Base-by-base conservation (phyloP, 2,329 filamentous ascomycete genomes). In the Aspergillus japonicus region DNA sequence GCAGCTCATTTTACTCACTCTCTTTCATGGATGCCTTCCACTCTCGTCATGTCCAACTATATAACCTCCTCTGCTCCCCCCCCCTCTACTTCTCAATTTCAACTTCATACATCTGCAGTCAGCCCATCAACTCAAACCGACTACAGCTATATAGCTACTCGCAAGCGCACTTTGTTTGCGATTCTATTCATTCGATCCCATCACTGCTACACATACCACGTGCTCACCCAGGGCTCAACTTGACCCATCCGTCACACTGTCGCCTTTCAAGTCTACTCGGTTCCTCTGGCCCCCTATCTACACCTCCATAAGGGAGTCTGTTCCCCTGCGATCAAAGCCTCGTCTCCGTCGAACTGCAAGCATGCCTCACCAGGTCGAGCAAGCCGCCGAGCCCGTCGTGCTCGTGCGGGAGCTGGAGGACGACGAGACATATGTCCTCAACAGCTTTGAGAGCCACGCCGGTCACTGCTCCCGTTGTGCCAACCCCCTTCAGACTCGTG, bases 371-470 rank as follows among this genome's bases (percentile, higher is more conserved):
- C 63, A 66, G 23, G 56, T 74, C 54, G 66, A 73, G 39, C 66
- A 63, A 21, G 50, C 59, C 42, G 56, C 62, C 24, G 66, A 70
- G 42, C 64, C 68, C 48, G 64, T 68, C 56, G 65, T 71, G 51
- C 62, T 64, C 44, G 73, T 76, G 55, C 73, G 75, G 47, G 68
- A 75, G 12, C 70, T 75, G 47, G 60, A 66, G 53, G 73, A 67
- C 48, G 73, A 77, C 50, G 76, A 78, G 65, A 63, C 68, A 16
- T 70, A 71, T 47, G 76, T 77, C 24, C 69, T 77, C 59, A 60
- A 66, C 26, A 66, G 67, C 21, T 78, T 77, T 50, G 74, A 76
- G 56, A 68, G 65, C n/a, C 76, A 78, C 58, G 70, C 70, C 51
- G 57, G 58, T 50, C 73, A 70, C 67, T 78, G 76, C 65, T 33